A percentile compares a stretch with the other conserved stretches of the same genome.
Evolutionary conservation across 2,329 filamentous ascomycete species (phyloP).

Genomic region (Arthrinium phaeospermum): DNA sequence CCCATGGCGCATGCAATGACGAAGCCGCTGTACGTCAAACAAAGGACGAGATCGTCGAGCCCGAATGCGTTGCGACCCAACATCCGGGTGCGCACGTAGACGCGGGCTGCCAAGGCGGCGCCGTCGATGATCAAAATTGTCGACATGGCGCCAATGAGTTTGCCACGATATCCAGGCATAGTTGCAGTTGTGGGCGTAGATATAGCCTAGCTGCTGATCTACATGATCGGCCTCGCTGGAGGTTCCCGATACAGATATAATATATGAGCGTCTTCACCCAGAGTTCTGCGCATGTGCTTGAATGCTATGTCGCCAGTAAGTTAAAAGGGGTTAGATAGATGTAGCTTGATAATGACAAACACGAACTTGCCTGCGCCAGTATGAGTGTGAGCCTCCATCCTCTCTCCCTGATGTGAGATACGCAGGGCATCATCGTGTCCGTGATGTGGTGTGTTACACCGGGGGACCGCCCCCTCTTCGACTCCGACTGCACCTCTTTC

Average conservation of each 20-base stretch:
- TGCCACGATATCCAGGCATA: conserved; percentile 27
- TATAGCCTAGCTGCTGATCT: neutral
- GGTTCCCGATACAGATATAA: neutral
- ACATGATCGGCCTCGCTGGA: neutral
- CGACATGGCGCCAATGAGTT: conserved; percentile 34
- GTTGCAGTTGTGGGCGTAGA: neutral
- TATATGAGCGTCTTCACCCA: neutral
- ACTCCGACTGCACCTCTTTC: neutral
- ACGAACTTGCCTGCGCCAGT: neutral
- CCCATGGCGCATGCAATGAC: conserved; percentile 35
- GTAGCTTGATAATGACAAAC: neutral
- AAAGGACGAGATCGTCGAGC: conserved; percentile 37
- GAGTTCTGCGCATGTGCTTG: neutral
- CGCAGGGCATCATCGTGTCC: neutral
- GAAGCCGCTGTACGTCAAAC: conserved; percentile 38
- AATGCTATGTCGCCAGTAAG: neutral
- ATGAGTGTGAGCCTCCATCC: neutral
- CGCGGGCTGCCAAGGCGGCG: conserved; percentile 32
- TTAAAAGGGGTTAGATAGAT: neutral
- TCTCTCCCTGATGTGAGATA: neutral
- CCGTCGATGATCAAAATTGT: conserved; percentile 36
- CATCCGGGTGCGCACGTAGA: conserved; percentile 36
- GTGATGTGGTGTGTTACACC: neutral
- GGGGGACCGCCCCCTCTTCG: neutral
- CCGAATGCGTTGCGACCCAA: conserved; percentile 36